Evolutionary conservation across 108 stramenopile genomes (phyloP), one percentile per base, ranked within the genome.

Genomic region (Skeletonema marinoi): DNA sequence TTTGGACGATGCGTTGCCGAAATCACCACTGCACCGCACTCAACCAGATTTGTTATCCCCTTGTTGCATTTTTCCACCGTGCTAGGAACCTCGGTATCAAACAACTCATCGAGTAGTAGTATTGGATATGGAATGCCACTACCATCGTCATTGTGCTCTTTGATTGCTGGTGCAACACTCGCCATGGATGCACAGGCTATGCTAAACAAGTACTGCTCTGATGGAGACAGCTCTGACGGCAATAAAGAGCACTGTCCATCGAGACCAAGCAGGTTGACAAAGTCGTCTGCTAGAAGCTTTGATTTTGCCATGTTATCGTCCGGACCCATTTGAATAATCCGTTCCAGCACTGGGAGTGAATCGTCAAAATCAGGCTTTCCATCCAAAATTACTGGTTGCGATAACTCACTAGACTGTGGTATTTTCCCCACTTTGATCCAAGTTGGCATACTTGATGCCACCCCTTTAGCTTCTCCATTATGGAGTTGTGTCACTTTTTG

Each of bases 151-250:
- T 71, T 32, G 44, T 56, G 4, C 7, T 50, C 14, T 25, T 51
- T 48, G 41, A 73, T 48, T 42, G 71, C 39, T 39, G 81, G 76
- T n/a, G 78, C 59, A 21, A 74, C 66, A 48, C 82, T 83, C 39
- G 46, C 50, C 73, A 83, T 78, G 60, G 72, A 83, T 25, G 32
- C 82, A 74, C 78, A 83, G 0, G 82, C 82, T 1, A 83, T 60
- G 12, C 78, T 78, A 61, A 83, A 74, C 39, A 83, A 30, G 48
- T 78, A 83, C 65, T 78, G 73, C 36, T 66, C 65, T 4, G 82
- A 83, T 11, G 82, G 82, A 1, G 78, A 74, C 19, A 83, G 46
- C 29, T 51, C 33, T 30, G 76, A 70, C 2, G 82, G 77, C 2
- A 4, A 42, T 30, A 32, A 68, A 4, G 7, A 25, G 30, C 8